Base-by-base conservation (phyloP, 2,329 filamentous ascomycete genomes). In the Aspergillus carbonarius region DNA sequence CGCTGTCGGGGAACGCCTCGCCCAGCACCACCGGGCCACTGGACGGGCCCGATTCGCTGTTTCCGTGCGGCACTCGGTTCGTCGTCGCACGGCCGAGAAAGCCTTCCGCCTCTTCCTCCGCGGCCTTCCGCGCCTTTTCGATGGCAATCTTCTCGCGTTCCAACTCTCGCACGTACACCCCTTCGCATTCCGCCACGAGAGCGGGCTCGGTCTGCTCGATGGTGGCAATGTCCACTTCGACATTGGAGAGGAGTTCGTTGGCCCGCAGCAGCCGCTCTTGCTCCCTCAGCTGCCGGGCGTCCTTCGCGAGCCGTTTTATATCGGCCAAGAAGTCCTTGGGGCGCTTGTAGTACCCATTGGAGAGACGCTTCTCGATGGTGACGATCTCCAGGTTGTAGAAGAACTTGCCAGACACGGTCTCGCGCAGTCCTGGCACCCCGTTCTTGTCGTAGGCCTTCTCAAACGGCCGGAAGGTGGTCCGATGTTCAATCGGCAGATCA, bases 341-440 rank as follows among this genome's bases (percentile, higher is more conserved):
- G 10, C 93, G 87, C 66, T 92, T 91, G 76, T 99, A 99, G 76
- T 92, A 99, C 5, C 95, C 95, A 72, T 99, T 98, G 4, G 92
- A 96, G 34, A 99, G 81, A n/a, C 95, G 88, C 72, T 96, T 92
- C 78, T 99, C 95, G 54, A 99, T 97, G 1, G 90, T 93, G 3
- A 89, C 89, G 10, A 93, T 90, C 70, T 98, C 93, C 47, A 99
- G 81, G 66, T 99, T 99, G 80, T 97, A 98, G 74, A 88, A 98
- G 74, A 93, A 95, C 73, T 95, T 96, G 58, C 87, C 87, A 1
- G 87, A 91, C 1, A 83, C 83, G 5, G 85, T 87, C 64, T 98
- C 90, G 39, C 86, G 81, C 46, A 99, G 79, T 15, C 93, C 92
- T 40, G 86, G 82, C 10, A 89, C 86, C 8, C 90, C 93, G 63